Base-by-base conservation (phyloP, 331 rosid genomes). In the Rhamnella rubrinervis region DNA sequence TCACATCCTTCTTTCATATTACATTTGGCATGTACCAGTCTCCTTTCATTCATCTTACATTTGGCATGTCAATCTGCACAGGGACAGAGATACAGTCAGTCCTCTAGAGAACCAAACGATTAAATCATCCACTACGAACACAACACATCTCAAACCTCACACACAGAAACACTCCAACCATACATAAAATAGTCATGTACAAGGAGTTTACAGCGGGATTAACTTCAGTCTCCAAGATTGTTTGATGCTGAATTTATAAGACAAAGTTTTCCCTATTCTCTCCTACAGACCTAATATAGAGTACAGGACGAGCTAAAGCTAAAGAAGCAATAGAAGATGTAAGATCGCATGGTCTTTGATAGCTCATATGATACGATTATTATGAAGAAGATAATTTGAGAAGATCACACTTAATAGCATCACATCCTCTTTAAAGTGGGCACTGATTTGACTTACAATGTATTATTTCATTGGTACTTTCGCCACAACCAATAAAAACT, bases 51-150 rank as follows among this genome's bases (percentile, higher is more conserved):
- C 35, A 31, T 31, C 8, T 20, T 47, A 25, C 47, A n/a, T 49
- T 61, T 61, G 46, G 50, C 39, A 49, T 71, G 39, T 11, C 12
- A 1, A 71, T 64, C 69, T 71, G 76, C 68, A 40, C 2, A 0
- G 3, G 59, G 35, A 60, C 38, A 60, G 9, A 35, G 60, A 35
- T 28, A 16, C 15, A 18, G 15, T 19, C 39, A 38, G 26, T 52
- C 57, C 17, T 52, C 57, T 52, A 1, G 7, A 13, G 21, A n/a
- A 52, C 23, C 23, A 53, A 1, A 53, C 25, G 1, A 53, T 9
- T n/a, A n/a, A 23, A 65, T 25, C 23, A 65, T 12, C 14, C 21
- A 9, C 15, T 3, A 23, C 47, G 47, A 52, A 53, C 20, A 55
- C 8, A 55, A 37, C 19, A 9, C 38, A 39, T 20, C 51, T 53